Evolutionary conservation across 106 monocot genomes (phyloP).

Genomic region (Xerophyta viscosa): DNA sequence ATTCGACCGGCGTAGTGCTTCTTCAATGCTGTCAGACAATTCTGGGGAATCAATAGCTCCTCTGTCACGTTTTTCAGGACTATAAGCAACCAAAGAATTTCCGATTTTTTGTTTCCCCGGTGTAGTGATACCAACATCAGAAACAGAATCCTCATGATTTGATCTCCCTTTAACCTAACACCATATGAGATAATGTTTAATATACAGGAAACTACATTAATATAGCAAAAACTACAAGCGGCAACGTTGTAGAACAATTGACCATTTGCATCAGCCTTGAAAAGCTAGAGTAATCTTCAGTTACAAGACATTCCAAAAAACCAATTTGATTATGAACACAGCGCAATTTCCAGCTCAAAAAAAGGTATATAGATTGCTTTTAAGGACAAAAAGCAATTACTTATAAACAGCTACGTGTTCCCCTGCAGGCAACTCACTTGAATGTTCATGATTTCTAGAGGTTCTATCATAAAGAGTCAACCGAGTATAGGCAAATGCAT

Average conservation of each 20-base stretch:
- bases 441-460: too few species aligned
- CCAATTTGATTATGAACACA: background rate
- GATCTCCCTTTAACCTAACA: conserved; percentile 40
- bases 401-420: too few species aligned
- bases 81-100: conserved; percentile 20
- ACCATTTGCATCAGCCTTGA: background rate
- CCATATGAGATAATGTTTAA: background rate
- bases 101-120: conserved; percentile 37
- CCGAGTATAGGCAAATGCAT: too few species aligned
- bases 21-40: conserved; percentile 75
- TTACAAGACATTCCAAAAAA: background rate
- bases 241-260: background rate
- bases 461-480: too few species aligned
- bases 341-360: too few species aligned
- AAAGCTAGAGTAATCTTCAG: background rate
- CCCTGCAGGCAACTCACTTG: too few species aligned
- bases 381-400: too few species aligned
- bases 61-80: conserved; percentile 10
- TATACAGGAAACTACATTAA: background rate
- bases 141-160: conserved; percentile 47
- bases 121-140: conserved; percentile 45
- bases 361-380: too few species aligned
- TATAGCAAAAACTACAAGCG: background rate
- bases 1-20: conserved; percentile 83
- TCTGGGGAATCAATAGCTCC: conserved; percentile 36